These are phyloP conservation scores for Podila verticillata DNA, from an alignment of 192 early-diverging fungal genomes.

Conservation along the genomic window DNA sequence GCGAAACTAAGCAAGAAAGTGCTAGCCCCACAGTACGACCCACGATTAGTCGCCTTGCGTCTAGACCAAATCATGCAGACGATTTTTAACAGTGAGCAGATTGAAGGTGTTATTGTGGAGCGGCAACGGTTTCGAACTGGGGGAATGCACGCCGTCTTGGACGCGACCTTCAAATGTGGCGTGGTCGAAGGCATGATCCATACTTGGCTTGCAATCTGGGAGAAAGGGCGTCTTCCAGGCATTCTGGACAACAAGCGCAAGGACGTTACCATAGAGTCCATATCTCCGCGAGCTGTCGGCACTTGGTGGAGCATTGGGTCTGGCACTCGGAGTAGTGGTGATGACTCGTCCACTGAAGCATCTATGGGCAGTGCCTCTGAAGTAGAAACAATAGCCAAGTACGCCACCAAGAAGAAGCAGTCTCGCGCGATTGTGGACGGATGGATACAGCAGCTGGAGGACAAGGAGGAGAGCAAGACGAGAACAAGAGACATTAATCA, in stretches of 20 bases:
- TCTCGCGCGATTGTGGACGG: constrained; percentile 20
- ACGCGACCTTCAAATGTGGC: constrained; percentile 51
- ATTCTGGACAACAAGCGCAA: background rate
- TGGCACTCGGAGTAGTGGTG: background rate
- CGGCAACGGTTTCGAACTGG: constrained; percentile 52
- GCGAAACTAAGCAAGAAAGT: constrained; percentile 8
- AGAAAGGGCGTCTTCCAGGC: background rate
- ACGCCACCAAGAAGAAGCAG: constrained; percentile 39
- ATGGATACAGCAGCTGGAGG: constrained; percentile 24
- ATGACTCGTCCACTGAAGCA: background rate
- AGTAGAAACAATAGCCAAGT: background rate
- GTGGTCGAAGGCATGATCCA: constrained; percentile 58
- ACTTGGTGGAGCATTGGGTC: constrained; percentile 34
- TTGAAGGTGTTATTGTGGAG: constrained; percentile 46
- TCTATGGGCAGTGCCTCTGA: no score
- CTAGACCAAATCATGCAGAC: constrained; percentile 19
- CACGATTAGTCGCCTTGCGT: constrained; percentile 5
- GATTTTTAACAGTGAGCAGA: background rate
- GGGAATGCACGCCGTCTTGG: constrained; percentile 47
- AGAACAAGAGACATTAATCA: background rate
- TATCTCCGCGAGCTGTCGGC: constrained; percentile 27
- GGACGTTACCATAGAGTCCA: constrained; percentile 12
- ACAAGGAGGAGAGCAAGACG: background rate
- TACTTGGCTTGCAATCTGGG: constrained; percentile 28
- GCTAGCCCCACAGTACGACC: constrained; percentile 14